Evolutionary conservation across 2,329 filamentous ascomycete genomes (phyloP).

Genomic region (Cercospora nicotianae): DNA sequence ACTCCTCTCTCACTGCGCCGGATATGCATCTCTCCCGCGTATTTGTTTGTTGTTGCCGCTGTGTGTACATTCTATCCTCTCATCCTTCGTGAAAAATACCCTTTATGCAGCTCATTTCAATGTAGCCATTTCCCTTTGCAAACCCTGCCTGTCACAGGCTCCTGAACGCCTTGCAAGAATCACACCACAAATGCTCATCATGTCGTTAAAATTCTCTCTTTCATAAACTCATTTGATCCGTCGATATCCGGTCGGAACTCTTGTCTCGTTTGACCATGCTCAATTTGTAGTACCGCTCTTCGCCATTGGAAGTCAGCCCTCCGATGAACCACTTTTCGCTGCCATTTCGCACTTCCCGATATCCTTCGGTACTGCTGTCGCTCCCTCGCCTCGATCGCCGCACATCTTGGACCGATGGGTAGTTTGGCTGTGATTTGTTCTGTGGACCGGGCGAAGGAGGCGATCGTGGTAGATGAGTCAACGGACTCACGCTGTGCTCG

Average conservation of each 20-base stretch:
- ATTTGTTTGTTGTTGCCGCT: neutral
- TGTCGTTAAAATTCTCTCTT: neutral
- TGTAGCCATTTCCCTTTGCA: neutral
- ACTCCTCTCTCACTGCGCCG: neutral
- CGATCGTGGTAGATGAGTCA: slow-evolving; percentile 40
- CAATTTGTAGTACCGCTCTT: slow-evolving; percentile 78
- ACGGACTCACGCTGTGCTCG: slow-evolving; percentile 41
- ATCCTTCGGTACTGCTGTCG: slow-evolving; percentile 74
- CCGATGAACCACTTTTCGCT: slow-evolving; percentile 82
- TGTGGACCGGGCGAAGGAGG: slow-evolving; percentile 39
- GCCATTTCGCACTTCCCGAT: slow-evolving; percentile 70
- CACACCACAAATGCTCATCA: slow-evolving; percentile 10
- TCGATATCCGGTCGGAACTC: slow-evolving; percentile 71
- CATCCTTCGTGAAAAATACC: neutral
- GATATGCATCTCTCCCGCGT: slow-evolving; percentile 13
- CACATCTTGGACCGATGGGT: slow-evolving; percentile 37
- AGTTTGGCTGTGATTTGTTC: slow-evolving; percentile 37
- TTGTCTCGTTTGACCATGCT: slow-evolving; percentile 71
- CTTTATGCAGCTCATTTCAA: neutral
- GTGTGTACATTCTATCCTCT: slow-evolving; percentile 8
- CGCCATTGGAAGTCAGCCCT: slow-evolving; percentile 71
- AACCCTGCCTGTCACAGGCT: neutral
- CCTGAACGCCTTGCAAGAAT: neutral
- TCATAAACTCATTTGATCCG: slow-evolving; percentile 74
- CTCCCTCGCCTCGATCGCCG: slow-evolving; percentile 60